These are phyloP conservation scores for Teunomyces panamensis DNA, from an alignment of 805 yeast species.

Conservation along the genomic window DNA sequence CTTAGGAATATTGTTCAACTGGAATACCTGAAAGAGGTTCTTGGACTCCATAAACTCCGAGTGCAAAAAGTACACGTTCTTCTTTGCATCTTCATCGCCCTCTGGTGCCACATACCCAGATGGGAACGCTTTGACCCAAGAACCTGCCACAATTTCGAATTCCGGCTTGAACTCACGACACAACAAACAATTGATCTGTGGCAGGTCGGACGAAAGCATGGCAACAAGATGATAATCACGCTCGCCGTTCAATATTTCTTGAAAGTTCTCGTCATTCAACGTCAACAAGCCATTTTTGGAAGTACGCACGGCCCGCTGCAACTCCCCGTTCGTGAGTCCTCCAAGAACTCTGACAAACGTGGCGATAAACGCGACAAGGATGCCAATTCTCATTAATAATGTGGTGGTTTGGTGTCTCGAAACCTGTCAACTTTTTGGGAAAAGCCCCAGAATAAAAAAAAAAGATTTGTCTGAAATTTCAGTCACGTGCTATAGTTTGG, in stretches of 20 bases:
- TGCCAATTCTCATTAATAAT: not conserved
- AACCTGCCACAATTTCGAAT: conserved; percentile 55
- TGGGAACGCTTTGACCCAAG: conserved; percentile 57
- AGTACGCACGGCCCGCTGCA: conserved; percentile 15
- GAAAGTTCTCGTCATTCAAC: conserved; percentile 56
- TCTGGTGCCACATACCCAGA: conserved; percentile 29
- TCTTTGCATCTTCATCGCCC: conserved; percentile 37
- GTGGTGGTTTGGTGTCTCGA: not conserved
- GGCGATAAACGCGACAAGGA: conserved; percentile 9
- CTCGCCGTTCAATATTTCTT: conserved; percentile 54
- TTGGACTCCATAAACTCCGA: conserved; percentile 68
- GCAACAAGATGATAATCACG: conserved; percentile 68
- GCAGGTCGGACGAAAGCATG: conserved; percentile 69
- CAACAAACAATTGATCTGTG: conserved; percentile 71
- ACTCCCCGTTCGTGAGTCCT: conserved; percentile 22
- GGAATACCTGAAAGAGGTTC: conserved; percentile 49
- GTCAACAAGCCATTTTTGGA: conserved; percentile 18
- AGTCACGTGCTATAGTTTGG: too few species aligned
- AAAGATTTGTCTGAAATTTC: not conserved
- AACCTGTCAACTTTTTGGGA: not conserved
- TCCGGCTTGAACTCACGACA: conserved; percentile 72
- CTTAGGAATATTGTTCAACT: conserved; percentile 76
- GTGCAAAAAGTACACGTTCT: conserved; percentile 60
- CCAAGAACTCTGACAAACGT: conserved; percentile 16
- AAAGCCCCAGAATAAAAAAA: not conserved